phyloP scores from a whole-genome alignment of 305 asterid species.

The Withania somnifera region DNA sequence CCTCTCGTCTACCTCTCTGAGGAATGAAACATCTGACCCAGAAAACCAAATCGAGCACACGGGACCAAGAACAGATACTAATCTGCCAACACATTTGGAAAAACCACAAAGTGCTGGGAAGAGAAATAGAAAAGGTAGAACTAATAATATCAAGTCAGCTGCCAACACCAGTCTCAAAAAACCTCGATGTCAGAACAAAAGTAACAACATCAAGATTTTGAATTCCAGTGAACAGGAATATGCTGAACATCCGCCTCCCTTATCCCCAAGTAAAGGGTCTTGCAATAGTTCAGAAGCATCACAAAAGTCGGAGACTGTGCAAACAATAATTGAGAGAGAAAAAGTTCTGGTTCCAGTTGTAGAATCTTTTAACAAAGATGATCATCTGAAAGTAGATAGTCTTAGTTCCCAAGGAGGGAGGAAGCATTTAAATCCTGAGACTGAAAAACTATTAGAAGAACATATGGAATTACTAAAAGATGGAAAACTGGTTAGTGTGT shows the following conservation, averaged over 20 bases:
- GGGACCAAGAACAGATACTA: constrained; percentile 25
- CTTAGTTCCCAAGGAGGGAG: constrained; percentile 16
- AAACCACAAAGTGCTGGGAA: constrained; percentile 39
- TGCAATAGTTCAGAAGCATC: constrained; percentile 10
- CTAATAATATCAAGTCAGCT: constrained; percentile 14
- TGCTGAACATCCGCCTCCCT: background rate
- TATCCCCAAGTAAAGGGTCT: background rate
- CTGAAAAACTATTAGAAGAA: constrained; percentile 9
- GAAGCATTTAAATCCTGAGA: constrained; percentile 15
- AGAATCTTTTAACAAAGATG: constrained; percentile 21
- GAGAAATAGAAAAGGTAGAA: constrained; percentile 41
- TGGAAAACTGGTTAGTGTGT: constrained; percentile 51
- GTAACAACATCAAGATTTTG: constrained; percentile 18
- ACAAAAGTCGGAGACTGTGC: constrained; percentile 16
- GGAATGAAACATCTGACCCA: constrained; percentile 24
- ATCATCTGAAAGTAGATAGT: constrained; percentile 23
- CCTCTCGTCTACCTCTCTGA: constrained; percentile 15
- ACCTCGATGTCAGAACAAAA: constrained; percentile 16
- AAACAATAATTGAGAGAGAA: constrained; percentile 21
- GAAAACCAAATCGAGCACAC: constrained; percentile 16
- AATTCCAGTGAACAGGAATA: constrained; percentile 12
- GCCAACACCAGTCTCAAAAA: constrained; percentile 15
- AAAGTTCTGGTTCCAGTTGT: constrained; percentile 18
- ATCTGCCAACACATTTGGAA: constrained; percentile 20
- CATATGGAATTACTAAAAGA: constrained; percentile 22